These are phyloP conservation scores for Seiridium cupressi DNA, from an alignment of 2,329 filamentous ascomycete species.

Conservation along the genomic window DNA sequence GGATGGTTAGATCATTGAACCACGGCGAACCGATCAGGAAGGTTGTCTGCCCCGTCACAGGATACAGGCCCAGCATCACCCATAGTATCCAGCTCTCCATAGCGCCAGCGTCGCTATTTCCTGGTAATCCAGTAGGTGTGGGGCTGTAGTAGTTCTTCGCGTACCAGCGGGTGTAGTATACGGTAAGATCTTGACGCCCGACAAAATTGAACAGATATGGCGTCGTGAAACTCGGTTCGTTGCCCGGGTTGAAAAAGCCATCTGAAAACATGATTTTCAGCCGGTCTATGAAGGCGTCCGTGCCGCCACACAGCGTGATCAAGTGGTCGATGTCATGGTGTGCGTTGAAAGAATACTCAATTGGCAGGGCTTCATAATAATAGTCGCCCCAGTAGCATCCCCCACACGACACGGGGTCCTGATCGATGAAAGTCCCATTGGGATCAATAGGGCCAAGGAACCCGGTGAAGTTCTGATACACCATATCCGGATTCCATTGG, in stretches of 20 bases:
- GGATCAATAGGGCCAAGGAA: conserved; percentile 62
- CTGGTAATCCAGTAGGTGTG: conserved; percentile 57
- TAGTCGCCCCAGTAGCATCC: conserved; percentile 66
- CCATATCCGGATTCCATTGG: conserved; percentile 63
- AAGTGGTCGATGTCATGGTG: conserved; percentile 62
- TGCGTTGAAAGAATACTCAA: conserved; percentile 68
- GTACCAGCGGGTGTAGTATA: conserved; percentile 55
- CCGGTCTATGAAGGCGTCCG: conserved; percentile 51
- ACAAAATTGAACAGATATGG: conserved; percentile 71
- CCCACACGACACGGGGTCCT: conserved; percentile 58
- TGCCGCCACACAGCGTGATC: conserved; percentile 54
- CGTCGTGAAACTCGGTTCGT: conserved; percentile 65
- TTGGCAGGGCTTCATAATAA: conserved; percentile 61
- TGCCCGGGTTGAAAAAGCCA: conserved; percentile 63
- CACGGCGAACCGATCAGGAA: conserved; percentile 65
- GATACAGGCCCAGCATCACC: conserved; percentile 68
- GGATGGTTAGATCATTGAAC: conserved; percentile 58
- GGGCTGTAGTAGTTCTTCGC: conserved; percentile 60
- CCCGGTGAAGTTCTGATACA: conserved; percentile 58
- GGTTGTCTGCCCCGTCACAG: conserved; percentile 65
- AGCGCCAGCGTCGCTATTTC: conserved; percentile 69
- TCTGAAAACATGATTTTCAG: conserved; percentile 61
- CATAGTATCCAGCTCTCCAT: conserved; percentile 72
- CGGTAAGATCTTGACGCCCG: conserved; percentile 59
- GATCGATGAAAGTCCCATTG: conserved; percentile 48